Evolutionary conservation across 1,284 basidiomycete genomes (phyloP), one percentile per base, ranked within the genome.

Genomic region (Melanopsichium pennsylvanicum): DNA sequence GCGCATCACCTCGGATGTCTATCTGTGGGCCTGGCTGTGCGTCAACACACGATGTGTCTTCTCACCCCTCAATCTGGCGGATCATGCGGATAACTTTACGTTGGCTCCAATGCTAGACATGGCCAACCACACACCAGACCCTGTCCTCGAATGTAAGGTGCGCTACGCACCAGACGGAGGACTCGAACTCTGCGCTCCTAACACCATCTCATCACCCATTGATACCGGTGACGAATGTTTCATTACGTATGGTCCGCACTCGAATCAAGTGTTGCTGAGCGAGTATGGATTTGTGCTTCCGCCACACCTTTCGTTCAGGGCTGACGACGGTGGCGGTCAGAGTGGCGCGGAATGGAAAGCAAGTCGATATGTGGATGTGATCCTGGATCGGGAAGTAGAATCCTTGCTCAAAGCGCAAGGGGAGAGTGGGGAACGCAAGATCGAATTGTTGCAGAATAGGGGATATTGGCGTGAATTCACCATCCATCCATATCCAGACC

Each of bases 61-160:
- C 32, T 23, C 70, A 12, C 73, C 72, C 7, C 66, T 79, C 7
- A 43, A 52, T 2, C 60, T 76, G 8, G 61, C 50, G 10, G 43
- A 64, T 13, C 76, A 76, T 22, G 48, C 49, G 11, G 75, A 80
- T 63, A 80, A 80, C 36, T 71, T 80, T 37, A 78, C 78, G 2
- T 40, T 80, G 4, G 76, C 75, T 12, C 76, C 78, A 1, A 26
- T 80, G 48, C 74, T 80, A 10, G 78, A 80, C 27, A 79, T 80
- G 78, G 75, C 76, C 25, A 80, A 80, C 37, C 78, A 80, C 41
- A 80, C 76, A 3, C 37, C 61, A 2, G 55, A 70, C 15, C 27
- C 51, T 0, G 27, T 40, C 15, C 33, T 58, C 18, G 73, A 71
- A 29, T 77, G 70, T 62, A 72, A 64, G 16, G 75, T 76, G 23